Evolutionary conservation across 345 rosid genomes (phyloP).

Genomic region (Gossypium anomalum): DNA sequence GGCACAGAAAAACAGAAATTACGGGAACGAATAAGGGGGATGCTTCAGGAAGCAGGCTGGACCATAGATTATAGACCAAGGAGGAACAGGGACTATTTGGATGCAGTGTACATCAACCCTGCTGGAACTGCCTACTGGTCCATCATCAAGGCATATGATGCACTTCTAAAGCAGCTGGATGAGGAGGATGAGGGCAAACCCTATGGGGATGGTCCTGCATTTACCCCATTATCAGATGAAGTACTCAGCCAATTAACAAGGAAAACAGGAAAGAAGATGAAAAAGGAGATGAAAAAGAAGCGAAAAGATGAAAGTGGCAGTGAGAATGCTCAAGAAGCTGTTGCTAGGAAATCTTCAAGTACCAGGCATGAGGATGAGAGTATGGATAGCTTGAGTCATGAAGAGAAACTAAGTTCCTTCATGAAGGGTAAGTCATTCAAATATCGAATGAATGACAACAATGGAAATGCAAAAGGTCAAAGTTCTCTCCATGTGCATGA

Average conservation of each 20-base stretch:
- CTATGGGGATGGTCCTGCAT: conserved; percentile 39
- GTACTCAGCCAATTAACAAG: conserved; percentile 59
- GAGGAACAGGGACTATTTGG: conserved; percentile 72
- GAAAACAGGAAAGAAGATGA: conserved; percentile 67
- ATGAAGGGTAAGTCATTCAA: conserved; percentile 49
- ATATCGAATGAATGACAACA: conserved; percentile 36
- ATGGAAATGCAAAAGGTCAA: conserved; percentile 34
- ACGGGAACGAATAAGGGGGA: conserved; percentile 74
- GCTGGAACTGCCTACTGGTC: conserved; percentile 95
- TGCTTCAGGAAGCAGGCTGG: conserved; percentile 95
- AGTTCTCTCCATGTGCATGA: conserved; percentile 29
- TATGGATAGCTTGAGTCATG: conserved; percentile 50
- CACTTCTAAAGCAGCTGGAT: conserved; percentile 63
- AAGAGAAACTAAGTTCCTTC: conserved; percentile 68
- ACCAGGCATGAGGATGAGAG: conserved; percentile 37
- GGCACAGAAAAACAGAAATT: conserved; percentile 93
- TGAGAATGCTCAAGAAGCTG: conserved; percentile 31
- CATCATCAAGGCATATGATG: conserved; percentile 88
- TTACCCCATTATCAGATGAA: conserved; percentile 65
- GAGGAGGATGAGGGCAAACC: conserved; percentile 39
- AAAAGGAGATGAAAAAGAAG: conserved; percentile 51
- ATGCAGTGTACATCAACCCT: conserved; percentile 91
- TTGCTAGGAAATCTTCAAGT: conserved; percentile 28
- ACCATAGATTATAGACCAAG: conserved; percentile 85
- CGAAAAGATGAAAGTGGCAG: conserved; percentile 37